Evolutionary conservation across 192 early-diverging fungal genomes (phyloP).

Genomic region (Podila horticola): DNA sequence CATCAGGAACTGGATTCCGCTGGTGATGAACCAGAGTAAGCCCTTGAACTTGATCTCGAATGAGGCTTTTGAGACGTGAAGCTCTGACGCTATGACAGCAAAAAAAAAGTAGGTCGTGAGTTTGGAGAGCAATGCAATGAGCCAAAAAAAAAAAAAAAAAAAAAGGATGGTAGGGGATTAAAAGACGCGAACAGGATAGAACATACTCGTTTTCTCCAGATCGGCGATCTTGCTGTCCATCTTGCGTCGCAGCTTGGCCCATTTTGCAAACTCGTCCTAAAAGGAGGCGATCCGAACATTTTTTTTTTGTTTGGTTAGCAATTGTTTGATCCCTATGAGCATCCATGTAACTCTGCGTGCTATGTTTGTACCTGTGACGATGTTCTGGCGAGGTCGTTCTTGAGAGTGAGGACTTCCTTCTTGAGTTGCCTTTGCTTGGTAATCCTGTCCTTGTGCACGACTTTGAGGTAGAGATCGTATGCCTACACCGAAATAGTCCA

Average conservation of each 20-base stretch:
- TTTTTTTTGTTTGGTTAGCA: too few relatives aligned
- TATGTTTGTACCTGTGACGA: conserved; percentile 69
- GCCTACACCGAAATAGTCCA: conserved; percentile 29
- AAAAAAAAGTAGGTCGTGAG: not conserved
- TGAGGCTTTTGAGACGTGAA: conserved; percentile 70
- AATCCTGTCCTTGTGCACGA: conserved; percentile 63
- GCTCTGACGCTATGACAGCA: conserved; percentile 57
- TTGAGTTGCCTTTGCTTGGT: conserved; percentile 69
- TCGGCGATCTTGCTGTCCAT: conserved; percentile 79
- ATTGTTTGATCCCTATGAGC: not conserved
- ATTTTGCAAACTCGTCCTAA: conserved; percentile 90
- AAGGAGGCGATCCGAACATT: not conserved
- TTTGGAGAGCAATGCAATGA: not conserved
- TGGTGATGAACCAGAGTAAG: conserved; percentile 69
- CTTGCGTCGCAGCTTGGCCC: conserved; percentile 88
- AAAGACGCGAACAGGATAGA: too few relatives aligned
- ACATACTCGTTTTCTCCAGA: conserved; percentile 72
- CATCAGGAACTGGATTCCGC: conserved; percentile 69
- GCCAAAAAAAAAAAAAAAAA: not conserved
- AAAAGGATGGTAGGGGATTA: not conserved
- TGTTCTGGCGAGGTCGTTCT: conserved; percentile 70
- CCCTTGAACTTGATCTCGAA: conserved; percentile 86
- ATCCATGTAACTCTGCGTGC: not conserved
- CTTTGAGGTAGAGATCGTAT: conserved; percentile 62
- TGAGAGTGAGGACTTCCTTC: conserved; percentile 68